These are phyloP conservation scores for Emmonsiellopsis sp. DNA, from an alignment of 2,329 filamentous ascomycete species.

Conservation along the genomic window DNA sequence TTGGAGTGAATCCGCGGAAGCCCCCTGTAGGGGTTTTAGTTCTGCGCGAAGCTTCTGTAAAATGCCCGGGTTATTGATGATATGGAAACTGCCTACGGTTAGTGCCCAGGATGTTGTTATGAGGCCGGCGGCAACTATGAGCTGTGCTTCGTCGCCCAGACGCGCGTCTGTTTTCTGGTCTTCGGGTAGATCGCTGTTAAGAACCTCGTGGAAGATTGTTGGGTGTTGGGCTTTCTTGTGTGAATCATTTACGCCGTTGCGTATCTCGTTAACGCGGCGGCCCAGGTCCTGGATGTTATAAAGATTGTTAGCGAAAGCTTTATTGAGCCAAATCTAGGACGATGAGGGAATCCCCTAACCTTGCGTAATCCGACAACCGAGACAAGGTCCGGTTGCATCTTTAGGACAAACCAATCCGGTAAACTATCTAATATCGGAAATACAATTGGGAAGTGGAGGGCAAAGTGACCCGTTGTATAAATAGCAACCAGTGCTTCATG, in stretches of 20 bases:
- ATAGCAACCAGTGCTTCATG: constrained; percentile 9
- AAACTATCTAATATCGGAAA: constrained; percentile 15
- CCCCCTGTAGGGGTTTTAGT: constrained; percentile 11
- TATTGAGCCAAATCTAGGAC: neutral
- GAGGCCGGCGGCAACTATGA: constrained; percentile 18
- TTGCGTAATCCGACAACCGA: constrained; percentile 11
- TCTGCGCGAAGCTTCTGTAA: constrained; percentile 10
- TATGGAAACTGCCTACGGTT: constrained; percentile 16
- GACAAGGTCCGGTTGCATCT: constrained; percentile 11
- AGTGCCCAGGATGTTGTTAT: constrained; percentile 18
- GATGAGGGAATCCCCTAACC: constrained; percentile 4
- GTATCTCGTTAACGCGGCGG: constrained; percentile 1
- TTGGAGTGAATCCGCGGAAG: constrained; percentile 6
- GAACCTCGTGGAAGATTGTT: constrained; percentile 20
- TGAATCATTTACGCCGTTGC: constrained; percentile 4
- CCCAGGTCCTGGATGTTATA: constrained; percentile 9
- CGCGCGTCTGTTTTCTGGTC: constrained; percentile 15
- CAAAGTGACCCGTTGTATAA: constrained; percentile 12
- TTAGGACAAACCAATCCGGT: constrained; percentile 16
- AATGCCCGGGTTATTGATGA: constrained; percentile 12
- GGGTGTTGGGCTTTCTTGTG: constrained; percentile 9
- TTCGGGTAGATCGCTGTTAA: constrained; percentile 17
- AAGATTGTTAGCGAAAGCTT: neutral
- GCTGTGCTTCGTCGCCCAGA: constrained; percentile 19
- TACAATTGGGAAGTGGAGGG: constrained; percentile 13